Percentiles rank a stretch among this genome's conserved stretches.
phyloP scores from a whole-genome alignment of 73 alveolate species.

The Stentor roeselii region DNA sequence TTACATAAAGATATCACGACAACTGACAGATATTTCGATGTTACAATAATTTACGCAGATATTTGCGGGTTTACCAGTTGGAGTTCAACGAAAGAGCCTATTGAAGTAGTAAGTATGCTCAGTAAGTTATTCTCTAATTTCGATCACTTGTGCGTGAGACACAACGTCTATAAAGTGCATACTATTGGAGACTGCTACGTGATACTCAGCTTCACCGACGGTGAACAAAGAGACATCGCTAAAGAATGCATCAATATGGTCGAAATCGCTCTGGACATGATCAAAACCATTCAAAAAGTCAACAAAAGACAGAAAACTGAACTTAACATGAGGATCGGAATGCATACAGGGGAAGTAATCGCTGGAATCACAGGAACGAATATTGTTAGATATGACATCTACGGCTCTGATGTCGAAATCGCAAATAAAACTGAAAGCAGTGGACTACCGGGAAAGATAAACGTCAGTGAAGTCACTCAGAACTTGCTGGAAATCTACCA shows the following conservation, averaged over 20 bases:
- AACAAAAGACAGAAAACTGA: constrained; percentile 37
- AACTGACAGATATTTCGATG: constrained; percentile 86
- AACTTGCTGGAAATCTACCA: constrained; percentile 32
- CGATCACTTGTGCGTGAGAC: constrained; percentile 85
- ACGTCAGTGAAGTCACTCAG: constrained; percentile 42
- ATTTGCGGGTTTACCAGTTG: constrained; percentile 75
- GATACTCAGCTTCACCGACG: constrained; percentile 76
- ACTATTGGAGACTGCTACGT: constrained; percentile 99
- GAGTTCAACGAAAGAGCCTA: constrained; percentile 79
- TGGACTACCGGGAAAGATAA: constrained; percentile 49
- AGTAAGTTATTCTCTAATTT: constrained; percentile 87
- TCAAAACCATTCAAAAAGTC: constrained; percentile 45
- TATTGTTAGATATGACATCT: constrained; percentile 60
- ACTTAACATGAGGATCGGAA: constrained; percentile 59
- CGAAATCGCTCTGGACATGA: constrained; percentile 59
- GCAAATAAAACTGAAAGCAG: constrained; percentile 61
- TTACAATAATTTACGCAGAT: constrained; percentile 93
- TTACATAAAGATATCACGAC: constrained; percentile 75
- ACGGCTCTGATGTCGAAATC: constrained; percentile 53
- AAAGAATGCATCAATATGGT: constrained; percentile 92
- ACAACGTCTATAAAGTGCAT: constrained; percentile 92
- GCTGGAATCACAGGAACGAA: constrained; percentile 65
- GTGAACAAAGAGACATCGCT: constrained; percentile 73
- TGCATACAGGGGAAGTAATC: constrained; percentile 50
- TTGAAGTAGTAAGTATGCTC: constrained; percentile 89